Evolutionary conservation across 2,329 filamentous ascomycete species (phyloP).

Genomic region (Aurifilum marmelostoma): DNA sequence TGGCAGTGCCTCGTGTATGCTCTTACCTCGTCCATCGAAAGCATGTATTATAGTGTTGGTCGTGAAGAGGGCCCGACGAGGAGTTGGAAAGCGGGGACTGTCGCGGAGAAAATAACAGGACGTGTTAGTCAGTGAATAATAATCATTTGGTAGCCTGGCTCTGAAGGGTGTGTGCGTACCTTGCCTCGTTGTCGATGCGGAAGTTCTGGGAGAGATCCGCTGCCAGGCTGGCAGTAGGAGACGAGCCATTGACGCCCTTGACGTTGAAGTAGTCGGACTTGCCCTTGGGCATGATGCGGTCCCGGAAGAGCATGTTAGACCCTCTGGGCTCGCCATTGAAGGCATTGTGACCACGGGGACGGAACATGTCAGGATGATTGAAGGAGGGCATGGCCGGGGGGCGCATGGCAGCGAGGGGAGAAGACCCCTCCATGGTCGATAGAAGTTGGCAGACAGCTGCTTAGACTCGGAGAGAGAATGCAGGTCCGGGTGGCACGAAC

Average conservation of each 20-base stretch:
- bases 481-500: conserved; percentile 5
- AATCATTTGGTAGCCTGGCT: background rate
- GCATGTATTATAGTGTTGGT: conserved; percentile 67
- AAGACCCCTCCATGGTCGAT: conserved; percentile 82
- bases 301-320: conserved; percentile 76
- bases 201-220: conserved; percentile 97
- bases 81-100: conserved; percentile 82
- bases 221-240: conserved; percentile 86
- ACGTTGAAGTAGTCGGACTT: conserved; percentile 79
- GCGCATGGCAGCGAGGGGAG: conserved; percentile 91
- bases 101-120: conserved; percentile 19
- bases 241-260: conserved; percentile 80
- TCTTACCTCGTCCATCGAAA: conserved; percentile 62
- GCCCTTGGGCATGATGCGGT: conserved; percentile 61
- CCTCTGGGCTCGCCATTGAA: conserved; percentile 61
- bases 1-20: conserved; percentile 1
- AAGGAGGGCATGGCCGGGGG: conserved; percentile 69
- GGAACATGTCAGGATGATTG: conserved; percentile 60
- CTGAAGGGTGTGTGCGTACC: conserved; percentile 59
- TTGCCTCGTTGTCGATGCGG: conserved; percentile 80
- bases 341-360: conserved; percentile 50
- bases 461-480: conserved; percentile 16
- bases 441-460: conserved; percentile 19
- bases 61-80: conserved; percentile 83
- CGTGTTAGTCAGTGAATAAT: conserved; percentile 29